Evolutionary conservation across 1,284 basidiomycete species (phyloP).

Genomic region (Sanghuangporus weigelae): DNA sequence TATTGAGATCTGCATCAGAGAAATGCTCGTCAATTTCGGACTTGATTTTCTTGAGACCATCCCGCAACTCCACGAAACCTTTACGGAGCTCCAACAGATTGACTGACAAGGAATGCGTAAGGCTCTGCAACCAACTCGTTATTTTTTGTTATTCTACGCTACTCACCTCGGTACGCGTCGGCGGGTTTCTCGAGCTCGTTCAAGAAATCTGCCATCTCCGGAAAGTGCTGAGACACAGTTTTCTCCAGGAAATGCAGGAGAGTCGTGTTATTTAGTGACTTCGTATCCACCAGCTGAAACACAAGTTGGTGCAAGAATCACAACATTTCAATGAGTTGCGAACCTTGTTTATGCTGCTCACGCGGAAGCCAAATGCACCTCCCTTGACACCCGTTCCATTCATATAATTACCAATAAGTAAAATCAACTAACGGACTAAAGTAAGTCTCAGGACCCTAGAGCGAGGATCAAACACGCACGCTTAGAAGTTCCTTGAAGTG

Average conservation of each 20-base stretch:
- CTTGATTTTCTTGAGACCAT: conserved; percentile 73
- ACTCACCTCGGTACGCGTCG: conserved; percentile 86
- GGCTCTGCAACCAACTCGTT: neutral
- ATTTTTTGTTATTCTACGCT: neutral
- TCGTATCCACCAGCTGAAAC: conserved; percentile 89
- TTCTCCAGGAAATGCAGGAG: conserved; percentile 93
- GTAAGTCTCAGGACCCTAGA: neutral
- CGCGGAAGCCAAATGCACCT: conserved; percentile 95
- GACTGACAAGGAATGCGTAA: conserved; percentile 36
- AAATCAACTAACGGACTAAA: conserved; percentile 63
- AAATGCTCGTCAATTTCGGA: conserved; percentile 79
- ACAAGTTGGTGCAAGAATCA: neutral
- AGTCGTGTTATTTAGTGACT: conserved; percentile 90
- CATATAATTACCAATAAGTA: conserved; percentile 97
- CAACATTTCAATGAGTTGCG: conserved; percentile 2
- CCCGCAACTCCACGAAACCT: conserved; percentile 66
- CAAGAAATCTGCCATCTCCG: conserved; percentile 82
- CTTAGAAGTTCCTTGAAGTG: conserved; percentile 85
- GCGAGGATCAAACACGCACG: conserved; percentile 38
- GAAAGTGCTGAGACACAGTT: conserved; percentile 86
- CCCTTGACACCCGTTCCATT: conserved; percentile 96
- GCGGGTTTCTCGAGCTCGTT: conserved; percentile 88
- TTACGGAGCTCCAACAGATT: conserved; percentile 76
- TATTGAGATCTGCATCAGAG: conserved; percentile 60
- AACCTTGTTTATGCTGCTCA: conserved; percentile 97